Evolutionary conservation across 352 stramenopile species (phyloP).

Genomic region (Pythium aristosporum): DNA sequence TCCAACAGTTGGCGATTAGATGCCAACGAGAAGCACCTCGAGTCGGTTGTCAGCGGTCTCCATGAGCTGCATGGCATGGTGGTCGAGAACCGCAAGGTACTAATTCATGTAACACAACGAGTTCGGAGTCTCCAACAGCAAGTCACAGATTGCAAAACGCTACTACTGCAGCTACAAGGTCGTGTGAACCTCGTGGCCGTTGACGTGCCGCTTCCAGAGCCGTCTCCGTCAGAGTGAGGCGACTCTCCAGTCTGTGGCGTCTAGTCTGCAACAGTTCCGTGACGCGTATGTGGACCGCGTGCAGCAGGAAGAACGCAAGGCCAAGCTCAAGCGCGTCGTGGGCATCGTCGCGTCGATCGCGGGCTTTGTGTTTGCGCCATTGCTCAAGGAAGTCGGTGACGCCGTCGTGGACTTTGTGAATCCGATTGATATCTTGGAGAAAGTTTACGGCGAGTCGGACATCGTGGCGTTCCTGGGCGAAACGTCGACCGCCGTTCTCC

Average conservation of each 20-base stretch:
- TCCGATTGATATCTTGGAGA: no score
- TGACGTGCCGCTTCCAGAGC: not conserved
- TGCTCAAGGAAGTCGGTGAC: slow-evolving; percentile 25
- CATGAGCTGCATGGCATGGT: slow-evolving; percentile 2
- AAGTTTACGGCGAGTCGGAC: no score
- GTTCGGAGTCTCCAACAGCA: not conserved
- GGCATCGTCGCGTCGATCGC: slow-evolving; percentile 19
- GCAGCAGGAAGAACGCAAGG: slow-evolving; percentile 11
- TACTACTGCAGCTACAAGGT: not conserved
- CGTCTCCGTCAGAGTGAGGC: not conserved
- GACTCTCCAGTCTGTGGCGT: not conserved
- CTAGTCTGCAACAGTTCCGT: not conserved
- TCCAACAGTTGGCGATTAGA: slow-evolving; percentile 15
- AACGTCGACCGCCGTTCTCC: no score
- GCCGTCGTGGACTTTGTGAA: no score
- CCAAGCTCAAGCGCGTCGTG: slow-evolving; percentile 23
- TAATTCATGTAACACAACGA: not conserved
- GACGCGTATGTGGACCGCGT: not conserved
- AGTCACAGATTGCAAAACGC: not conserved
- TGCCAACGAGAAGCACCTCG: not conserved
- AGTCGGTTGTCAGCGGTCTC: not conserved
- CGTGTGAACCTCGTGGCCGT: not conserved
- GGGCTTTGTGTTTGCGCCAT: slow-evolving; percentile 26
- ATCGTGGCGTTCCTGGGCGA: no score
- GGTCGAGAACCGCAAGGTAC: slow-evolving; percentile 1